These are phyloP conservation scores for Dothistroma septosporum DNA, from an alignment of 2,329 filamentous ascomycete species.

Conservation along the genomic window DNA sequence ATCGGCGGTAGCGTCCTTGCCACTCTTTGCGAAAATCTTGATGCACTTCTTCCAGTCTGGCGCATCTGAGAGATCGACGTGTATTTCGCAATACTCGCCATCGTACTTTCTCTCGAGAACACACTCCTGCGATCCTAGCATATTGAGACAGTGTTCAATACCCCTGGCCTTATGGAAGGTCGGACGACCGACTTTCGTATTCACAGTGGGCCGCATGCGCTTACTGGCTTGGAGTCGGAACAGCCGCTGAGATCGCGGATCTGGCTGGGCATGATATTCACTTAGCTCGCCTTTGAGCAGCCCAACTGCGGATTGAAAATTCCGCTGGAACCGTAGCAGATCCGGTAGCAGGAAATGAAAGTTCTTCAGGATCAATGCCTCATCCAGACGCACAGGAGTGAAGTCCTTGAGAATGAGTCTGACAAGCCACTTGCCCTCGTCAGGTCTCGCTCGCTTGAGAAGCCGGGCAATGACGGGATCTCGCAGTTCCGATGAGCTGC, in stretches of 20 bases:
- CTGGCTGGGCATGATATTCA: conserved; percentile 38
- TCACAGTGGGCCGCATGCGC: conserved; percentile 37
- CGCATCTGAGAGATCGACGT: conserved; percentile 63
- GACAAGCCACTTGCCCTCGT: conserved; percentile 83
- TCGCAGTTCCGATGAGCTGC: conserved; percentile 29
- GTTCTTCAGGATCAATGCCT: conserved; percentile 51
- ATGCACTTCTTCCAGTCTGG: conserved; percentile 47
- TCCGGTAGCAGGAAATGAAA: conserved; percentile 68
- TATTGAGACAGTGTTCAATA: conserved; percentile 68
- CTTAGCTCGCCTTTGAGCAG: conserved; percentile 48
- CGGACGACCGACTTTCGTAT: conserved; percentile 46
- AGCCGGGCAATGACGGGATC: conserved; percentile 52
- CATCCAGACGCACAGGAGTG: conserved; percentile 62
- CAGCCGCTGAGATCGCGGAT: conserved; percentile 29
- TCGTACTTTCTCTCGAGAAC: conserved; percentile 80
- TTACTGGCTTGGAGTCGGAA: conserved; percentile 33
- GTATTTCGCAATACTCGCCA: conserved; percentile 83
- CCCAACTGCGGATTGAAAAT: conserved; percentile 58
- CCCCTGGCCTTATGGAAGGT: conserved; percentile 44
- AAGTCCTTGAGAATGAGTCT: conserved; percentile 74
- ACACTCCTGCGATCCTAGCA: conserved; percentile 59
- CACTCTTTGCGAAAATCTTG: conserved; percentile 87
- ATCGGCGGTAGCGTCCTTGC: conserved; percentile 80
- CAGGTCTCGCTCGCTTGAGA: conserved; percentile 58
- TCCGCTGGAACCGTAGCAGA: conserved; percentile 65